These are phyloP conservation scores for Candida glaebosa DNA, from an alignment of 805 yeast genomes.

Conservation along the genomic window DNA sequence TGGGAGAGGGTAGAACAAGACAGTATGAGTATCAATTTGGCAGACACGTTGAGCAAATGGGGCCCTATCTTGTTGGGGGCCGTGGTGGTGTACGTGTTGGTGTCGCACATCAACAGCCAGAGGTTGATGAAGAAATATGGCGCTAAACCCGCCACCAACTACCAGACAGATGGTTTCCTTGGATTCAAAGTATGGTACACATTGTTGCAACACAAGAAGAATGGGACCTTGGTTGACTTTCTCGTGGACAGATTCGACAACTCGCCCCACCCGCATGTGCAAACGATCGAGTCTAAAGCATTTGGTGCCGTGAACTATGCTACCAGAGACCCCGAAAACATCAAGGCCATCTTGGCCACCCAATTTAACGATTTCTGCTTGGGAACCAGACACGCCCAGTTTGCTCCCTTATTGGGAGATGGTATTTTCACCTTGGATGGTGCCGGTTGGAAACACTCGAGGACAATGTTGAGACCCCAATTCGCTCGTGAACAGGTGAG, in stretches of 20 bases:
- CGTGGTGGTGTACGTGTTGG: slow-evolving; percentile 1
- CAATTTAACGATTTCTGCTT: slow-evolving; percentile 31
- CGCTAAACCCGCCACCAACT: slow-evolving; percentile 10
- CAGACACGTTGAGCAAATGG: not conserved
- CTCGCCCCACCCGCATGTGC: slow-evolving; percentile 5
- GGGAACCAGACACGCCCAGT: slow-evolving; percentile 27
- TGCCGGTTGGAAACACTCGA: slow-evolving; percentile 32
- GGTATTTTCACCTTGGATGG: slow-evolving; percentile 36
- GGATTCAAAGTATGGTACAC: slow-evolving; percentile 19
- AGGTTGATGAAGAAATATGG: slow-evolving; percentile 12
- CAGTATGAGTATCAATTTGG: not conserved
- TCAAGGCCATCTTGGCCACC: slow-evolving; percentile 32
- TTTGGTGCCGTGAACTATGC: slow-evolving; percentile 18
- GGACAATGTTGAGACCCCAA: slow-evolving; percentile 34
- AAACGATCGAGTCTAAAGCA: slow-evolving; percentile 1
- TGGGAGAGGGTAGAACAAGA: no score
- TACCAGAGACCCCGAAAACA: slow-evolving; percentile 30
- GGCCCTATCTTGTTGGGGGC: slow-evolving; percentile 1
- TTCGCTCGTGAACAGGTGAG: slow-evolving; percentile 32
- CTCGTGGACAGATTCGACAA: slow-evolving; percentile 10
- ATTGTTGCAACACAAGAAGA: slow-evolving; percentile 15
- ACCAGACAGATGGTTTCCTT: slow-evolving; percentile 10
- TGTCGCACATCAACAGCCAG: not conserved
- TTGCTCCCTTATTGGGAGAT: slow-evolving; percentile 30
- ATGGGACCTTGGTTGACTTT: slow-evolving; percentile 24